phyloP scores from a whole-genome alignment of 2,329 filamentous ascomycete genomes.

The Microascus cirrosus region DNA sequence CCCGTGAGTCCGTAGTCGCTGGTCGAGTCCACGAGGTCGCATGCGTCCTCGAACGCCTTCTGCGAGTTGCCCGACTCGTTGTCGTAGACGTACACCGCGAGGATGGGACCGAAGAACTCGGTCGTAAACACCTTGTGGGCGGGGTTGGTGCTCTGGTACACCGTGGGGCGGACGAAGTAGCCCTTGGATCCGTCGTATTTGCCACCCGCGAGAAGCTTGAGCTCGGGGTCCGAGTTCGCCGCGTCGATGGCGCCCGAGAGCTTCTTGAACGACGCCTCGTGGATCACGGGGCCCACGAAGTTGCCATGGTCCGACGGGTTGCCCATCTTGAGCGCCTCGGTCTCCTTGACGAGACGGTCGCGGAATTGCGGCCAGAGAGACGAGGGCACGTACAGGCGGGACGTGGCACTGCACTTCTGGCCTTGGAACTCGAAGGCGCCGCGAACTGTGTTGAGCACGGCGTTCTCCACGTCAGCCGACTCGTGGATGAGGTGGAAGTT shows the following conservation, averaged over 20 bases:
- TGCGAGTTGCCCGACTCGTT: conserved; percentile 41
- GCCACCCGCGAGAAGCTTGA: conserved; percentile 65
- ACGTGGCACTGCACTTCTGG: conserved; percentile 83
- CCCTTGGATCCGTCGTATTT: conserved; percentile 67
- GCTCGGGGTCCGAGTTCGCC: conserved; percentile 62
- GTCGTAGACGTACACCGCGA: conserved; percentile 68
- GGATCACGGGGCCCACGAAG: conserved; percentile 83
- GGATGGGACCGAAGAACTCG: conserved; percentile 74
- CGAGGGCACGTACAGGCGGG: conserved; percentile 65
- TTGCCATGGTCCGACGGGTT: conserved; percentile 57
- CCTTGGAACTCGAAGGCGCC: conserved; percentile 87
- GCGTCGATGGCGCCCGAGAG: conserved; percentile 65
- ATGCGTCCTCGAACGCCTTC: conserved; percentile 45
- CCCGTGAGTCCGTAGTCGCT: conserved; percentile 72
- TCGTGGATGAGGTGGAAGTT: conserved; percentile 82
- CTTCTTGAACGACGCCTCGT: conserved; percentile 71
- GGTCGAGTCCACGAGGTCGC: conserved; percentile 56
- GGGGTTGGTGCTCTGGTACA: conserved; percentile 66
- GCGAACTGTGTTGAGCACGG: conserved; percentile 70
- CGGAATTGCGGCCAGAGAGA: conserved; percentile 67
- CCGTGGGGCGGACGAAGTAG: conserved; percentile 74
- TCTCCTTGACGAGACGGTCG: conserved; percentile 55
- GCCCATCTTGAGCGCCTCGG: conserved; percentile 59
- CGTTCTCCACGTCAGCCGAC: conserved; percentile 67
- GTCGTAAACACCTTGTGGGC: conserved; percentile 62